Evolutionary conservation across 2,329 filamentous ascomycete species (phyloP).

Genomic region (Microcyclospora tardicrescens): DNA sequence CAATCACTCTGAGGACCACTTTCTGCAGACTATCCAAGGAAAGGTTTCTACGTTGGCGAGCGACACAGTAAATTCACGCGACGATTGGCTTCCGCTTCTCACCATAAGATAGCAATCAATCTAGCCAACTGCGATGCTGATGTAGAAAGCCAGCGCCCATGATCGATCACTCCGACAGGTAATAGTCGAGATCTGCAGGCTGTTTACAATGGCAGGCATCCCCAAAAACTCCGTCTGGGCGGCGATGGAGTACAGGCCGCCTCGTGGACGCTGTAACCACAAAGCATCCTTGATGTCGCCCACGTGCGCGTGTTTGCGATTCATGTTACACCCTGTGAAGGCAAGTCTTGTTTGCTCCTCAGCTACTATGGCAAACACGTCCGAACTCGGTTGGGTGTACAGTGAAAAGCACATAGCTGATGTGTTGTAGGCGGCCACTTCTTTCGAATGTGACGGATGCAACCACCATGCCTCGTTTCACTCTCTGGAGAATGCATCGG

Average conservation of each 20-base stretch:
- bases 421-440: conserved; percentile 29
- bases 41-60: too few relatives aligned
- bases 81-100: too few relatives aligned
- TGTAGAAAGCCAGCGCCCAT: too few relatives aligned
- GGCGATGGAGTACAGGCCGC: conserved; percentile 38
- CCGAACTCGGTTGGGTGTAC: not conserved
- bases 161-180: too few relatives aligned
- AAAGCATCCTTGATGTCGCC: conserved; percentile 34
- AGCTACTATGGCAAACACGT: not conserved
- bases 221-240: conserved; percentile 35
- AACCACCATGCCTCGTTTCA: conserved; percentile 43
- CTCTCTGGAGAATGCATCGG: conserved; percentile 37
- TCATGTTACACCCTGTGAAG: conserved; percentile 46
- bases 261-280: conserved; percentile 39
- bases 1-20: too few relatives aligned
- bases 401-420: not conserved
- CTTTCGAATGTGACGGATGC: conserved; percentile 45
- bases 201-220: conserved; percentile 1
- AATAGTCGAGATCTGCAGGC: too few relatives aligned
- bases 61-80: too few relatives aligned
- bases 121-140: too few relatives aligned
- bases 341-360: conserved; percentile 16
- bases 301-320: conserved; percentile 40
- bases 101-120: too few relatives aligned
- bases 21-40: too few relatives aligned